Evolutionary conservation across 2,329 filamentous ascomycete genomes (phyloP).

Genomic region (Xylaria sp.): DNA sequence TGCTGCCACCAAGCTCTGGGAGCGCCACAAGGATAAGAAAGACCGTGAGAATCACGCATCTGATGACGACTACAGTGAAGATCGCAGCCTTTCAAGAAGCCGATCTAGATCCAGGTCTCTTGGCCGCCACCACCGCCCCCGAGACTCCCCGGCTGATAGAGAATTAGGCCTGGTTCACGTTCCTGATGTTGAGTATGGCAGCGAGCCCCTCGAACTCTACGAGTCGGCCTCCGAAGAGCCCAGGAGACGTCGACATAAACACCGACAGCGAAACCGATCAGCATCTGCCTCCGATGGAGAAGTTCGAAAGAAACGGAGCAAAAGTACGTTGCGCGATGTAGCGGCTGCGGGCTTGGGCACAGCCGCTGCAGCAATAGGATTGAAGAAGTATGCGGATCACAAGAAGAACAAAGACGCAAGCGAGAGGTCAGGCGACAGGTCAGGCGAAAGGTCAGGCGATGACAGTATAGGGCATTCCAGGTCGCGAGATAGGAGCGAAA

Average conservation of each 20-base stretch:
- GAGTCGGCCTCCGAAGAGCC: conserved; percentile 62
- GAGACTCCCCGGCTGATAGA: conserved; percentile 67
- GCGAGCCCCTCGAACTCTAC: conserved; percentile 64
- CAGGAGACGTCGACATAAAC: conserved; percentile 53
- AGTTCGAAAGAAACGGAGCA: conserved; percentile 62
- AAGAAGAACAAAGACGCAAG: conserved; percentile 56
- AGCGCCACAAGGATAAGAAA: conserved; percentile 70
- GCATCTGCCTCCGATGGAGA: conserved; percentile 51
- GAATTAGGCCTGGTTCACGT: conserved; percentile 68
- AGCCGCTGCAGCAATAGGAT: conserved; percentile 70
- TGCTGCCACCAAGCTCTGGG: conserved; percentile 70
- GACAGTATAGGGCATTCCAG: conserved; percentile 40
- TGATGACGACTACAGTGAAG: conserved; percentile 50
- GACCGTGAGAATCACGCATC: conserved; percentile 56
- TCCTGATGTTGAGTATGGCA: conserved; percentile 69
- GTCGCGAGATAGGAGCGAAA: conserved; percentile 44
- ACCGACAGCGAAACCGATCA: conserved; percentile 54
- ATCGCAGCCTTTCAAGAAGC: conserved; percentile 62
- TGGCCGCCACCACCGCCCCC: conserved; percentile 59
- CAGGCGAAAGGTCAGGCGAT: conserved; percentile 40
- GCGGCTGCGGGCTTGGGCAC: conserved; percentile 66
- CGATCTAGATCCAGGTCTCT: conserved; percentile 51
- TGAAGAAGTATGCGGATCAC: conserved; percentile 68
- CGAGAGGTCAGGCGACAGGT: conserved; percentile 49
- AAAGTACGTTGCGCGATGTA: conserved; percentile 65